These are phyloP conservation scores for Boletus rubropictus DNA, from an alignment of 768 basidiomycete genomes.

Conservation along the genomic window DNA sequence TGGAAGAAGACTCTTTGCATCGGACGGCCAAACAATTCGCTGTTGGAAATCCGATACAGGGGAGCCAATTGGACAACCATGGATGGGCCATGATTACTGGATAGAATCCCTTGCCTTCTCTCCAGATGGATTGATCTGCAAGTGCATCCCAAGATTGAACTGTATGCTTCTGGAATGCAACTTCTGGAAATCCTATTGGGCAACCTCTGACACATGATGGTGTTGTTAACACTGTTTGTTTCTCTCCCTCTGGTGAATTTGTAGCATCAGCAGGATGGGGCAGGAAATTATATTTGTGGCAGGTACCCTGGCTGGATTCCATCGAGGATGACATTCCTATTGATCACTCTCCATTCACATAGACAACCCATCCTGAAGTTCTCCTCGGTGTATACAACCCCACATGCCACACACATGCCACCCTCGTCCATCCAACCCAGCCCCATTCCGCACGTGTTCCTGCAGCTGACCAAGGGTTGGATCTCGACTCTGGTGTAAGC, in stretches of 20 bases:
- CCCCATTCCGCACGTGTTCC: background rate
- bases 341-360: background rate
- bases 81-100: conserved; percentile 11
- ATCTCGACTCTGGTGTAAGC: background rate
- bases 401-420: background rate
- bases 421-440: background rate
- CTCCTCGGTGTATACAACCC: background rate
- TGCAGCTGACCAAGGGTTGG: too few relatives aligned
- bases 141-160: conserved; percentile 3
- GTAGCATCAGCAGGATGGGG: background rate
- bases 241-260: conserved; percentile 3
- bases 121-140: background rate
- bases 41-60: conserved; percentile 7
- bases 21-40: background rate
- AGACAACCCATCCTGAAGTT: background rate
- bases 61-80: conserved; percentile 2
- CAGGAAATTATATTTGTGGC: background rate
- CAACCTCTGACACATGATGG: background rate
- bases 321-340: background rate
- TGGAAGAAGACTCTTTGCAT: background rate
- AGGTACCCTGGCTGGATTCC: background rate
- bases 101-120: background rate
- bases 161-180: conserved; percentile 3
- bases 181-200: background rate
- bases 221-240: background rate